Base-by-base conservation (phyloP, 805 yeast genomes). In the Metschnikowia borealis region DNA sequence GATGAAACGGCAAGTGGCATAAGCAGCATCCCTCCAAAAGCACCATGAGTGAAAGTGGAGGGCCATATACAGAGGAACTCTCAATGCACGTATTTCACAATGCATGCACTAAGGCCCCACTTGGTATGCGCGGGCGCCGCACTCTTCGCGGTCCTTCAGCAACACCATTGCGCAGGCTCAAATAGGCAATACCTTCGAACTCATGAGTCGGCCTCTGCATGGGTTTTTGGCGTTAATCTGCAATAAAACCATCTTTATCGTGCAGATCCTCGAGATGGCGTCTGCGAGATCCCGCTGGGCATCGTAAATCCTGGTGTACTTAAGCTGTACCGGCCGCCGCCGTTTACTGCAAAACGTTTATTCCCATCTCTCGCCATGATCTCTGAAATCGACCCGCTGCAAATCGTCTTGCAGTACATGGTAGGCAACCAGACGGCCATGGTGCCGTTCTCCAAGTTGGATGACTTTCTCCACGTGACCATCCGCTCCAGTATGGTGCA, bases 381-480 rank as follows among this genome's bases (percentile, higher is more conserved):
- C 33, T 49, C 53, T 17, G 37, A 37, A 6, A 18, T 51, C 2
- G 49, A 55, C 38, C 55, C 56, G 5, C 47, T 46, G 14, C 41
- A 41, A 5, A 42, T 57, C 18, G 35, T 39, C 5, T 53, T 58
- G 50, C 46, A 51, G 38, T 56, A 43, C 39, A 47, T 52, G 13
- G 45, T 56, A 10, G 50, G 36, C 26, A 56, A 53, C 23, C 17
- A 32, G 17, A 37, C 39, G 5, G 31, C 44, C 14, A 21, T 46
- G 14, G 44, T 54, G 7, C 38, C 57, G 2, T 58, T 58, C 40
- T 49, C 31, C 14, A 48, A 45, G 11, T n/a, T 58, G 21, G 55
- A 56, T 32, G 17, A 17, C 20, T 35, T 45, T 23, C 23, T 48
- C 32, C 38, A 17, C n/a, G 40, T 23, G 8, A 44, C 52, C n/a